These are phyloP conservation scores for Talaromyces pinophilus DNA, from an alignment of 2,329 filamentous ascomycete genomes.

Conservation along the genomic window DNA sequence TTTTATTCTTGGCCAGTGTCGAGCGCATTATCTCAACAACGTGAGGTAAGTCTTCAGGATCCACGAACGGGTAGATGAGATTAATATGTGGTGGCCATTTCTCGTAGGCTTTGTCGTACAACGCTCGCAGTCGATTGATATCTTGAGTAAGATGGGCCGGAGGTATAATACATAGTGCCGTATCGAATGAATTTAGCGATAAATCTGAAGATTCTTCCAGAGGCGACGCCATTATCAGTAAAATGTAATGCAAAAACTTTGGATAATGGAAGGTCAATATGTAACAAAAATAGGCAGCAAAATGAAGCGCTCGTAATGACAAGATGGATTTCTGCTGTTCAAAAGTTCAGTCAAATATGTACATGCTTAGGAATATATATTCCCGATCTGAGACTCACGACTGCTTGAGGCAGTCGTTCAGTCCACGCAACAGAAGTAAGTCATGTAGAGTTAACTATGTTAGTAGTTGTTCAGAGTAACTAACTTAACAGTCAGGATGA, in stretches of 20 bases:
- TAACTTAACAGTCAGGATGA: constrained; percentile 18
- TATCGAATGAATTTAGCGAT: constrained; percentile 52
- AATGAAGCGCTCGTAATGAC: not conserved
- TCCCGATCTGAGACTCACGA: not conserved
- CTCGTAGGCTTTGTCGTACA: constrained; percentile 62
- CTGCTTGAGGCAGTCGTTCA: too few species aligned
- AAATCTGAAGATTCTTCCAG: not conserved
- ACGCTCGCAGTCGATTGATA: constrained; percentile 58
- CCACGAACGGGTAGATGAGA: constrained; percentile 66
- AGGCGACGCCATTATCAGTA: not conserved
- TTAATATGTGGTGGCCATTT: constrained; percentile 70
- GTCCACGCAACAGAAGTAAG: not conserved
- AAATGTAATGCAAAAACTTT: not conserved
- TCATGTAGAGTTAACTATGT: not conserved
- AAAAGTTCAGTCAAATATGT: not conserved
- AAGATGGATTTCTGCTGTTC: not conserved
- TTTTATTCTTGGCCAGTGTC: constrained; percentile 20
- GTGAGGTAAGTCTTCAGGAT: constrained; percentile 47
- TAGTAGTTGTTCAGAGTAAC: not conserved
- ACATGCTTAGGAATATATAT: not conserved
- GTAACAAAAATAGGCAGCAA: not conserved
- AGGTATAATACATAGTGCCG: constrained; percentile 63
- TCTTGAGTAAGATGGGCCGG: constrained; percentile 51
- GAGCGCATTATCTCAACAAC: constrained; percentile 36
- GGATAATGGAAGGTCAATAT: not conserved